Percentiles rank a stretch among this genome's conserved stretches.
These are phyloP conservation scores for Nannizzia gypsea DNA, from an alignment of 2,329 filamentous ascomycete genomes.

Conservation along the genomic window DNA sequence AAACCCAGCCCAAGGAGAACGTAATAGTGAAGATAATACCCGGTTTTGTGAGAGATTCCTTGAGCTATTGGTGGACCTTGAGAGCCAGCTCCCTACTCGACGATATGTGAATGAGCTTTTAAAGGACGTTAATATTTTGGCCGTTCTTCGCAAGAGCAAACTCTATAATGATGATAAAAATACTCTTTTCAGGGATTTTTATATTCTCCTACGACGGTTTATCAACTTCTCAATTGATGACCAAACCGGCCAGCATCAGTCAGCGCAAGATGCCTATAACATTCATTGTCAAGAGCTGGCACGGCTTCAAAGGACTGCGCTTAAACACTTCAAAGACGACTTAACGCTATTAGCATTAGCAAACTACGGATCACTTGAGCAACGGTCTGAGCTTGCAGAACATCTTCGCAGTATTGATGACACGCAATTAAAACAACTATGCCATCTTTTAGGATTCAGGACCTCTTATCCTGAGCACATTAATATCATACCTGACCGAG, in stretches of 20 bases:
- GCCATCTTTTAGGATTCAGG: conserved; percentile 60
- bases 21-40: conserved; percentile 46
- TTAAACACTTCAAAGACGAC: conserved; percentile 80
- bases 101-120: conserved; percentile 85
- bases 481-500: conserved; percentile 49
- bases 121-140: conserved; percentile 70
- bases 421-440: conserved; percentile 59
- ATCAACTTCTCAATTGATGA: conserved; percentile 84
- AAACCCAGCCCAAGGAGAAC: conserved; percentile 38
- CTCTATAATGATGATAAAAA: conserved; percentile 65
- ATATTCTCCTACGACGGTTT: conserved; percentile 71
- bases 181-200: conserved; percentile 67
- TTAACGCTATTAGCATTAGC: conserved; percentile 82
- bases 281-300: conserved; percentile 64
- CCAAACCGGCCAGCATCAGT: conserved; percentile 68
- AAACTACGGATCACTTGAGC: conserved; percentile 80
- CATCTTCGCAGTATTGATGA: conserved; percentile 64
- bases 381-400: conserved; percentile 62
- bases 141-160: conserved; percentile 66
- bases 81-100: conserved; percentile 86
- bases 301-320: conserved; percentile 63
- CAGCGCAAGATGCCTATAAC: conserved; percentile 61
- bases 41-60: conserved; percentile 86
- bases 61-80: conserved; percentile 78
- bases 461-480: conserved; percentile 67